Base-by-base conservation (phyloP, 1,284 basidiomycete species). In the Fistulinella staudtii region DNA sequence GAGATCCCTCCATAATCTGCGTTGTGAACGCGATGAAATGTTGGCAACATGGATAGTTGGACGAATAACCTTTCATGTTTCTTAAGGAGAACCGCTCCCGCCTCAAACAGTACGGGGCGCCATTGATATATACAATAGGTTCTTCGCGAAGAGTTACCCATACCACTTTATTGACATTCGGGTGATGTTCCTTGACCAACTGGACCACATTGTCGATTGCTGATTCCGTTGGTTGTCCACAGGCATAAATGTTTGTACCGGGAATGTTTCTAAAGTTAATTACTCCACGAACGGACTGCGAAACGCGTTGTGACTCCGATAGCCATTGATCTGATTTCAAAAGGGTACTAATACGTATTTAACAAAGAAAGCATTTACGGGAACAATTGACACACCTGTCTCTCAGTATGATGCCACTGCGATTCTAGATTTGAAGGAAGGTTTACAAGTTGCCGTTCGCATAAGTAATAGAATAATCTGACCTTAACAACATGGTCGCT, bases 111-210 rank as follows among this genome's bases (percentile, higher is more conserved):
- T 86, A 89, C 1, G 86, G 87, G 9, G 82, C 79, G 28, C 89
- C 92, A 55, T 97, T 96, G 58, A 99, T 82, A 60, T 95, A 94
- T 2, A 97, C 89, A 41, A 99, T 79, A 0, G 95, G 95, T 64
- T 99, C 95, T 56, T 93, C 93, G 15, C 94, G 75, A 25, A 99
- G 70, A 20, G 93, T 94, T 46, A 99, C 82, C 96, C 95, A 99
- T 9, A 92, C 76, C 21, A 95, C 78, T 31, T 76, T 76, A 9
- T 74, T 73, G 0, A 82, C 74, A 10, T 67, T 64, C 0, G 87
- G 82, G 54, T 88, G 77, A 0, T 77, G 72, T 13, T 70, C 63
- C 50, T 80, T 82, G 37, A 93, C 76, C n/a, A 79, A 74, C 2
- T 72, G 66, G 9, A 97, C 78, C 1, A 97, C 93, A 42, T 86